These are phyloP conservation scores for Conringia planisiliqua DNA, from an alignment of 345 rosid genomes.

Conservation along the genomic window DNA sequence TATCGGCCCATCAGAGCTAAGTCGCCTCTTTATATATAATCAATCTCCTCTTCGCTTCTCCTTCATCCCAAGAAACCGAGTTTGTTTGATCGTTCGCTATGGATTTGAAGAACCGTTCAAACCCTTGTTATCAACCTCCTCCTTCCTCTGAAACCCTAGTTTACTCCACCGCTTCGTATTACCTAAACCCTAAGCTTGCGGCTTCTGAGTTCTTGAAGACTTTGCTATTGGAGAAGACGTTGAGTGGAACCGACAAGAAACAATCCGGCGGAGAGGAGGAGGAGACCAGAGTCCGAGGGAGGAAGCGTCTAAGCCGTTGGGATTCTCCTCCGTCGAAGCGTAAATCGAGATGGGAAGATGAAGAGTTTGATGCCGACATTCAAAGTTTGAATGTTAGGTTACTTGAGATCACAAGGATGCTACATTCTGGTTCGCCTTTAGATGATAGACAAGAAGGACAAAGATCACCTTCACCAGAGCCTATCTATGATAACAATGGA, in stretches of 20 bases:
- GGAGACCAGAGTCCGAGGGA: conserved; percentile 62
- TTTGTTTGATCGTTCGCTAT: too few relatives aligned
- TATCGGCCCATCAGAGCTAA: too few relatives aligned
- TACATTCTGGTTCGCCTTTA: conserved; percentile 70
- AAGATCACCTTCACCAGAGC: conserved; percentile 94
- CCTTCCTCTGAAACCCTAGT: not conserved
- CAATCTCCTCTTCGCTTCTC: too few relatives aligned
- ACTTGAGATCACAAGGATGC: conserved; percentile 60
- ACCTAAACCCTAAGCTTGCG: not conserved
- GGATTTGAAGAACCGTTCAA: too few relatives aligned
- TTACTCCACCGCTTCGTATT: not conserved
- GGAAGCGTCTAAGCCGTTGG: conserved; percentile 73
- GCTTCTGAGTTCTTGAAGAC: not conserved
- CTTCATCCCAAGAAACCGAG: too few relatives aligned
- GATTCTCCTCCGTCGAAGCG: conserved; percentile 62
- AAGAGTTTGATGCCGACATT: conserved; percentile 86
- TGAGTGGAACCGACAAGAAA: conserved; percentile 59
- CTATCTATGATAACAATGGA: conserved; percentile 86
- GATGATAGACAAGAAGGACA: conserved; percentile 86
- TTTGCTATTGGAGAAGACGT: conserved; percentile 56
- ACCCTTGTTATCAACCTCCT: not conserved
- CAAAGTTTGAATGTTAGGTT: conserved; percentile 78
- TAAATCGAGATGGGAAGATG: conserved; percentile 88
- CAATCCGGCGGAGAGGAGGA: conserved; percentile 87
- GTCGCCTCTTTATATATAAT: too few relatives aligned